Conservation (phyloP, 495 filamentous ascomycete species). For the Pseudevernia furfuracea region DNA sequence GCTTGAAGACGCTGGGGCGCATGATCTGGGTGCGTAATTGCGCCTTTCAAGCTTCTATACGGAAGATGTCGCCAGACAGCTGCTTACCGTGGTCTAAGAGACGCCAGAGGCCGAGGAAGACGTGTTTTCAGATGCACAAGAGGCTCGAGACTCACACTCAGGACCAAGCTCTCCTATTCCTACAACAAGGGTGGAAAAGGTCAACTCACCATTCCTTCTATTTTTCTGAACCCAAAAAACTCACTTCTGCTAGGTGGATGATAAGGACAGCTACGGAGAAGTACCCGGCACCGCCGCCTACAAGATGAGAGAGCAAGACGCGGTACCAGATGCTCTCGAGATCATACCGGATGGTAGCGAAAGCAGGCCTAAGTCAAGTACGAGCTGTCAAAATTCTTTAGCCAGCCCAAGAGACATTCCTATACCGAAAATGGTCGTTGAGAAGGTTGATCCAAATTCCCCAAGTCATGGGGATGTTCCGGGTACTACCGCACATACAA, state of each 20-base stretch:
- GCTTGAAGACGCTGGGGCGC: conserved; percentile 70
- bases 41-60: neutral
- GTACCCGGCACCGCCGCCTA: conserved; percentile 56
- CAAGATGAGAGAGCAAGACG: conserved; percentile 49
- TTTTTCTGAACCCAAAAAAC: neutral
- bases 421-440: conserved; percentile 75
- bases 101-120: conserved; percentile 70
- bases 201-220: neutral
- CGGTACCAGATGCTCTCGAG: conserved; percentile 59
- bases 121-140: conserved; percentile 84
- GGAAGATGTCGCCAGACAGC: neutral
- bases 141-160: conserved; percentile 44
- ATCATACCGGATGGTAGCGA: conserved; percentile 49
- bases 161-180: conserved; percentile 49
- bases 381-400: conserved; percentile 31
- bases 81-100: conserved; percentile 31
- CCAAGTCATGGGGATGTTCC: conserved; percentile 82
- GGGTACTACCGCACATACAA: conserved; percentile 68
- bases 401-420: conserved; percentile 49
- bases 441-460: conserved; percentile 59
- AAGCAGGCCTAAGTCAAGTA: conserved; percentile 41
- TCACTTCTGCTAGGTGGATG: conserved; percentile 36
- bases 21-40: conserved; percentile 60
- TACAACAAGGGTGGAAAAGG: conserved; percentile 53
- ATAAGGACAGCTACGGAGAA: conserved; percentile 50